Base-by-base conservation (phyloP, 139 green algal genomes). In the Coelastrella sp. region DNA sequence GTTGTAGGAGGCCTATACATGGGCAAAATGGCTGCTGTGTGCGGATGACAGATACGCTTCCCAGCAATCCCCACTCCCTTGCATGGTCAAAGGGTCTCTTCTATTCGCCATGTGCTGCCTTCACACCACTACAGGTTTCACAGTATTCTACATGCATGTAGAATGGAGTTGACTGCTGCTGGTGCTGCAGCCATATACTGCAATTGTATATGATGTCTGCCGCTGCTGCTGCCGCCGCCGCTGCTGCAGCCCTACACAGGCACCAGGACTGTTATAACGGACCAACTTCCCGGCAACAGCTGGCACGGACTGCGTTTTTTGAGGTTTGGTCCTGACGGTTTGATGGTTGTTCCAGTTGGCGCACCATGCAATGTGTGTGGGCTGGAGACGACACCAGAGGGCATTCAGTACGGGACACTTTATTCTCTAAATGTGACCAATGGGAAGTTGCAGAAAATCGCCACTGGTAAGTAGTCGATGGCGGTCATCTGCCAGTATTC, bases 361-460 rank as follows among this genome's bases (percentile, higher is more conserved):
- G 80, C n/a, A 5, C 80, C 80, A 4, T 86, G 80, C 59, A 86
- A 86, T 19, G 59, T 75, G 59, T 86, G 80, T 65, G 65, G 74
- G 59, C 80, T 86, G 5, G 65, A 74, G 19, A 68, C n/a, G 10
- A 86, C 58, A 59, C 20, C 20, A 13, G 7, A 86, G 17, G 80
- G 80, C 3, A 59, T 86, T 5, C 80, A 86, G n/a, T 86, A 75
- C n/a, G 80, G 80, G 19, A 75, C 59, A 6, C 7, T 86, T 8
- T 86, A 86, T 71, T 22, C 80, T 0, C 59, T 86, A n/a, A 86
- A 86, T 71, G 59, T 71, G 3, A 86, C 80, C 16, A 73, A 10
- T 13, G 80, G 80, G 57, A 7, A 20, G 16, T 23, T 86, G 59
- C 19, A 56, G 59, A 32, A 74, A 19, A 22, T 86, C 2, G 80